phyloP scores from a whole-genome alignment of 768 basidiomycete genomes.

The Boletus fagicola region DNA sequence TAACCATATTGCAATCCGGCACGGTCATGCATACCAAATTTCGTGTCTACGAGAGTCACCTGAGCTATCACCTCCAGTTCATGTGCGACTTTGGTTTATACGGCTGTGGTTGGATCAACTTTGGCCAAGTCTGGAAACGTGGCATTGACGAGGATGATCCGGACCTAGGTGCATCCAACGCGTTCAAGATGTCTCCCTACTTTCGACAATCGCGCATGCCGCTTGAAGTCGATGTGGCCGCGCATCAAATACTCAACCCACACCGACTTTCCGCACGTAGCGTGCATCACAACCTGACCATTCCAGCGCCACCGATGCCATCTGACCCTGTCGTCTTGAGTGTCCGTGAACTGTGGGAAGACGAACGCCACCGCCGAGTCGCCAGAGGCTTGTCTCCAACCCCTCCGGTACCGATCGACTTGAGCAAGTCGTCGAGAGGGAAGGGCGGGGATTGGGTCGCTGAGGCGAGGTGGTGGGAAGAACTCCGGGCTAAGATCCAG shows the following conservation, averaged over 20 bases:
- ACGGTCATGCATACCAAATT: conserved; percentile 79
- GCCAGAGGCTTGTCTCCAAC: conserved; percentile 69
- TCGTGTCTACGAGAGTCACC: conserved; percentile 84
- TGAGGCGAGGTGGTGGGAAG: conserved; percentile 75
- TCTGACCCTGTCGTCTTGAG: conserved; percentile 78
- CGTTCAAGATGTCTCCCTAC: conserved; percentile 54
- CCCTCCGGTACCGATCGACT: conserved; percentile 69
- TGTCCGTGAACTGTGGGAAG: conserved; percentile 95
- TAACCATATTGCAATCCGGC: conserved; percentile 77
- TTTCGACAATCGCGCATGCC: conserved; percentile 64
- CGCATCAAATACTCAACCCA: conserved; percentile 88
- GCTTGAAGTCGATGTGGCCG: conserved; percentile 81
- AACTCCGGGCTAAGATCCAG: conserved; percentile 61
- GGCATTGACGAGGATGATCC: conserved; percentile 32
- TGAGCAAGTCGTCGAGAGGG: conserved; percentile 59
- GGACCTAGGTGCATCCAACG: conserved; percentile 7
- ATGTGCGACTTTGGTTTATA: conserved; percentile 94
- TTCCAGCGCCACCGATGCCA: conserved; percentile 52
- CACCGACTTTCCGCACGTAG: conserved; percentile 58
- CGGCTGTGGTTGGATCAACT: conserved; percentile 87
- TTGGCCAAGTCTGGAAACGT: conserved; percentile 65
- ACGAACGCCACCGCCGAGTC: conserved; percentile 76
- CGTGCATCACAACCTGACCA: conserved; percentile 60
- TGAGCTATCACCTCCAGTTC: conserved; percentile 87
- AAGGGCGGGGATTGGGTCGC: conserved; percentile 64